A percentile compares a stretch with the other conserved stretches of the same genome.
Evolutionary conservation across 139 green algal species (phyloP).

Genomic region (Auxenochlorella pyrenoidosa): DNA sequence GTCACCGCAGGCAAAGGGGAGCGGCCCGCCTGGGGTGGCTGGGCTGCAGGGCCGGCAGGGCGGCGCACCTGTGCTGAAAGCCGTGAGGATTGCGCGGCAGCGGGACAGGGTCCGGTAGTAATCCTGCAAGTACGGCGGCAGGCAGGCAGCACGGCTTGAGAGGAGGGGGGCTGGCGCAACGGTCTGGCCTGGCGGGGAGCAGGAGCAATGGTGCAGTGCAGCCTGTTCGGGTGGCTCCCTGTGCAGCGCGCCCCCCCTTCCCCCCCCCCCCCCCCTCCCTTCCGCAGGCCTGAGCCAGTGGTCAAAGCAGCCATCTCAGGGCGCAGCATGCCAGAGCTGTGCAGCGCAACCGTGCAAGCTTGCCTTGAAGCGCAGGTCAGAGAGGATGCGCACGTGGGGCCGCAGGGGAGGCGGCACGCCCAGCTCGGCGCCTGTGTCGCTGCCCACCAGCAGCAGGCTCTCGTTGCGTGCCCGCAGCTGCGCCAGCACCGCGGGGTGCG

Average conservation of each 20-base stretch:
- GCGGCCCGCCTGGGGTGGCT: no score
- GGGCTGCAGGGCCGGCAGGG: neutral
- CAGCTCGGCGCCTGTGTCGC: neutral
- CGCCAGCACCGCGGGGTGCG: conserved; percentile 6
- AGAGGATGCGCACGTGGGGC: neutral
- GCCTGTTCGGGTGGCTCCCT: no score
- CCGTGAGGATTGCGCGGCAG: conserved; percentile 19
- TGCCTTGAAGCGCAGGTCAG: neutral
- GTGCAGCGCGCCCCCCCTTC: no score
- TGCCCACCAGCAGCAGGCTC: conserved; percentile 8
- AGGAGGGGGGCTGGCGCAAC: neutral
- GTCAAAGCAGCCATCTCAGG: no score
- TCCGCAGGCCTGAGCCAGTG: no score
- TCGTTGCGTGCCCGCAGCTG: conserved; percentile 2
- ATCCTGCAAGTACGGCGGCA: neutral
- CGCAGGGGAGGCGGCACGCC: neutral
- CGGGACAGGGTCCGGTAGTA: conserved; percentile 8
- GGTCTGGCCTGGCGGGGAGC: no score
- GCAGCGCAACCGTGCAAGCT: neutral
- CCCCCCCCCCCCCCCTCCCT: no score
- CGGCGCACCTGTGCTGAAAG: neutral
- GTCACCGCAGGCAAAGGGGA: no score
- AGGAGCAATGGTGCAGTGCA: no score
- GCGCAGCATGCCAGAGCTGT: no score
- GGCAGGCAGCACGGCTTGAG: neutral